phyloP scores from a whole-genome alignment of 1,284 basidiomycete species.

The Puccinia triticina region DNA sequence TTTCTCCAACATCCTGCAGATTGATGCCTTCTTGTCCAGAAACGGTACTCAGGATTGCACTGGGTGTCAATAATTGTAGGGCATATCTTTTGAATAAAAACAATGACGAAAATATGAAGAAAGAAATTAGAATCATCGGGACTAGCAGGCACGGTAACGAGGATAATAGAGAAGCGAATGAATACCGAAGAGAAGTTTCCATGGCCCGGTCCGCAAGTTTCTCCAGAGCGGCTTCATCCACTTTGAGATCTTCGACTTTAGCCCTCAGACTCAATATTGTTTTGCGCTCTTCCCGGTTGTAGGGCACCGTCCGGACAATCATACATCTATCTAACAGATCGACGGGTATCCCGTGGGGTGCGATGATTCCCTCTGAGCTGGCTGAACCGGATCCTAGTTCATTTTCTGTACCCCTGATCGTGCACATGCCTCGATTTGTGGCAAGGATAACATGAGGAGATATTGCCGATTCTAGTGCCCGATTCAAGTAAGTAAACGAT shows the following conservation, averaged over 20 bases:
- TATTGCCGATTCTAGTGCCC: constrained; percentile 91
- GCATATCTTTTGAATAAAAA: constrained; percentile 68
- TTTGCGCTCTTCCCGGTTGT: constrained; percentile 80
- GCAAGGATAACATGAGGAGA: constrained; percentile 96
- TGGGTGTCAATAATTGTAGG: constrained; percentile 86
- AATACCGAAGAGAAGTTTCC: constrained; percentile 77
- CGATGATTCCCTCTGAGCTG: constrained; percentile 72
- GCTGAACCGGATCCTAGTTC: constrained; percentile 59
- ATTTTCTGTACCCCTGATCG: constrained; percentile 81
- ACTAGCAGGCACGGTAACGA: background rate
- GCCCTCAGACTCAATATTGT: constrained; percentile 84
- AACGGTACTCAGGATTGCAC: constrained; percentile 80
- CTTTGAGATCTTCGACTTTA: constrained; percentile 79
- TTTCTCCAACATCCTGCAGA: constrained; percentile 83
- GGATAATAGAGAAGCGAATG: background rate
- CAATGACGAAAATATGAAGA: background rate
- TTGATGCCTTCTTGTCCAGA: constrained; percentile 79
- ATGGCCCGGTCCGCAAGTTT: constrained; percentile 81
- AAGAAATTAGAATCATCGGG: constrained; percentile 20
- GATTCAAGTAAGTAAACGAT: constrained; percentile 97
- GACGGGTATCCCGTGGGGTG: constrained; percentile 90
- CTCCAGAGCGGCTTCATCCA: constrained; percentile 77
- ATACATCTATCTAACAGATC: constrained; percentile 94
- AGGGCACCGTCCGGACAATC: constrained; percentile 89
- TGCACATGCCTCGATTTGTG: constrained; percentile 87